These are phyloP conservation scores for Trametes cinnabarina DNA, from an alignment of 768 basidiomycete species.

Conservation along the genomic window DNA sequence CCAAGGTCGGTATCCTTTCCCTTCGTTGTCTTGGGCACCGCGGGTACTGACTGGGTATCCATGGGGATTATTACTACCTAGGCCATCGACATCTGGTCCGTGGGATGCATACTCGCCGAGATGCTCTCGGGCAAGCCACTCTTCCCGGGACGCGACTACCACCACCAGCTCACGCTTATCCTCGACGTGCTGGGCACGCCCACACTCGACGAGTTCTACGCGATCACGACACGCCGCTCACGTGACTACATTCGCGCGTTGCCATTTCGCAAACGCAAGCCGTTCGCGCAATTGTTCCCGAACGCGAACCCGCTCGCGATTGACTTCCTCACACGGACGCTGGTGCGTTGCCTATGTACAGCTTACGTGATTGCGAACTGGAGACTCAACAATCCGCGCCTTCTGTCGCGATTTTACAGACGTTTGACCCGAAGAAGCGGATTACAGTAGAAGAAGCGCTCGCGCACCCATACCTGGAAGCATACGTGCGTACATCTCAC, in stretches of 20 bases:
- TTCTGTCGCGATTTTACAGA: constrained; percentile 41
- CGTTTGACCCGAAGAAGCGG: constrained; percentile 97
- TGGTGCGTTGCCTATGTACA: constrained; percentile 43
- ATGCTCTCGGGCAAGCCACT: constrained; percentile 97
- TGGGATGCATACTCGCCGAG: constrained; percentile 88
- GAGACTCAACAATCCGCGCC: neutral
- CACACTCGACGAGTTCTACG: constrained; percentile 95
- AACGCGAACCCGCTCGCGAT: constrained; percentile 80
- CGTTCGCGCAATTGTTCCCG: constrained; percentile 85
- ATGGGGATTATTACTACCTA: constrained; percentile 23
- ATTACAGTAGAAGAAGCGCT: constrained; percentile 93
- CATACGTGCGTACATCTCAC: constrained; percentile 60
- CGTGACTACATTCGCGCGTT: constrained; percentile 94
- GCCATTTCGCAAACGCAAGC: constrained; percentile 85
- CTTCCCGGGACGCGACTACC: constrained; percentile 95
- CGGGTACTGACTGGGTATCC: constrained; percentile 1
- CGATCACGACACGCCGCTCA: constrained; percentile 88
- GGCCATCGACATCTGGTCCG: constrained; percentile 89
- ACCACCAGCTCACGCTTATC: constrained; percentile 93
- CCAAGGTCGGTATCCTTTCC: constrained; percentile 53
- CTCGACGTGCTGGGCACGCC: constrained; percentile 97
- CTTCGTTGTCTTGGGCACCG: neutral
- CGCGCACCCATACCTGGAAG: constrained; percentile 92
- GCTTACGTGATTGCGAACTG: neutral
- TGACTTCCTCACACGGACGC: constrained; percentile 78